Percentiles rank a stretch among this genome's conserved stretches.
Conservation (phyloP, 2,329 filamentous ascomycete species). For the Drechslerella stenobrocha region DNA sequence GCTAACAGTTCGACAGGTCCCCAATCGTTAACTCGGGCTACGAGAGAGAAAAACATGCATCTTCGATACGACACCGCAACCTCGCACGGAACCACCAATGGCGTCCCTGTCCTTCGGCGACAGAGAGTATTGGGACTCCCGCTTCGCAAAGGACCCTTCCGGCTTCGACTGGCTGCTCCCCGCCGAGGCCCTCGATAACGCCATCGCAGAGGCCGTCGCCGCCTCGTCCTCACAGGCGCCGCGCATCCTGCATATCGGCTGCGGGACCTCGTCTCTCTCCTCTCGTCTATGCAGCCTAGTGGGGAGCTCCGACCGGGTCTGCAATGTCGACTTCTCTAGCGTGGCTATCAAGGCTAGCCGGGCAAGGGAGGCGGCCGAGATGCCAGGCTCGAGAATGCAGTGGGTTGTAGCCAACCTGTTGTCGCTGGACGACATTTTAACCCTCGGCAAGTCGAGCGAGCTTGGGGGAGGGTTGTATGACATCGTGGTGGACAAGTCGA, state of each 20-base stretch:
- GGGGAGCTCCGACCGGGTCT: conserved; percentile 2
- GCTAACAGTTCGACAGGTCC: not conserved
- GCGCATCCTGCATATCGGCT: conserved; percentile 35
- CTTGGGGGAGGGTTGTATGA: not conserved
- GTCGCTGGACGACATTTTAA: conserved; percentile 10
- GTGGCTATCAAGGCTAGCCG: conserved; percentile 11
- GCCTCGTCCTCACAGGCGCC: not conserved
- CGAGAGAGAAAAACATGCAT: not conserved
- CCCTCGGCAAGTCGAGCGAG: not conserved
- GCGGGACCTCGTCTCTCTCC: conserved; percentile 30
- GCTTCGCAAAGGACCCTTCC: conserved; percentile 16
- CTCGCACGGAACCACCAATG: not conserved
- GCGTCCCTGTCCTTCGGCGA: conserved; percentile 27
- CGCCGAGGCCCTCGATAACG: conserved; percentile 3
- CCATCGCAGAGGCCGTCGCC: conserved; percentile 8
- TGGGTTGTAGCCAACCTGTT: conserved; percentile 22
- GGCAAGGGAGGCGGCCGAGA: conserved; percentile 1
- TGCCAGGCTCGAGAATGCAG: conserved; percentile 7
- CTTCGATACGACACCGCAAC: not conserved
- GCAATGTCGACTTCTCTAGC: conserved; percentile 26
- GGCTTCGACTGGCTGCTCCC: conserved; percentile 41
- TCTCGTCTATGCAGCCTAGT: conserved; percentile 16
- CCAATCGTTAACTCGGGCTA: not conserved
- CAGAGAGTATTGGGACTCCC: conserved; percentile 31
- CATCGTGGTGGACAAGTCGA: conserved; percentile 31